Conservation (phyloP, 306 rosid genomes). For the Coriaria nepalensis region DNA sequence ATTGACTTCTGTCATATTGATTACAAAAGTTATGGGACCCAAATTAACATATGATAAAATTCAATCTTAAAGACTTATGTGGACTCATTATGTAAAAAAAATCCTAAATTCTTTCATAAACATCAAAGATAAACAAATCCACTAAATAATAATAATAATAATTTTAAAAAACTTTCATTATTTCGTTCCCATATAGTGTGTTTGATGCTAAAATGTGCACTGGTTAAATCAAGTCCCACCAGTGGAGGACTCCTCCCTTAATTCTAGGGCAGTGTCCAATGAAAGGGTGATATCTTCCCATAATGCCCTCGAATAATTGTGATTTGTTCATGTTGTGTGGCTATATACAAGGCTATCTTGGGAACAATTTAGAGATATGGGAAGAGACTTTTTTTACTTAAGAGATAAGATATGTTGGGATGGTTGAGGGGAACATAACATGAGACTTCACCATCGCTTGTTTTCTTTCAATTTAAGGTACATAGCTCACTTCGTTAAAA, state of each 20-base stretch:
- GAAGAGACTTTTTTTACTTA: slow-evolving; percentile 7
- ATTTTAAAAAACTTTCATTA: background rate
- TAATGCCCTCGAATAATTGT: slow-evolving; percentile 5
- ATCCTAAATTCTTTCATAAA: no score
- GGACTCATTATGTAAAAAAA: no score
- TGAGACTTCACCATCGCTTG: slow-evolving; percentile 7
- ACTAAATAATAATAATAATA: no score
- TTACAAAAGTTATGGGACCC: no score
- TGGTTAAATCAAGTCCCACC: slow-evolving; percentile 30
- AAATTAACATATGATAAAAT: no score
- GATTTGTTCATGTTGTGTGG: background rate
- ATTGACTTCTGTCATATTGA: no score
- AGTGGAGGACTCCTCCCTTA: slow-evolving; percentile 21
- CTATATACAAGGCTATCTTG: slow-evolving; percentile 4
- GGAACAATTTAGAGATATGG: slow-evolving; percentile 13
- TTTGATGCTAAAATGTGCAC: slow-evolving; percentile 13
- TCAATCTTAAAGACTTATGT: no score
- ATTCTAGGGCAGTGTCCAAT: slow-evolving; percentile 24
- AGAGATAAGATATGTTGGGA: slow-evolving; percentile 29
- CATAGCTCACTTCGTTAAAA: background rate
- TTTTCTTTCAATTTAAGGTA: background rate
- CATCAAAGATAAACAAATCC: no score
- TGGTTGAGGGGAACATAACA: slow-evolving; percentile 9
- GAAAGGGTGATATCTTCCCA: background rate
- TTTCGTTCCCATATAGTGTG: background rate